Conservation (phyloP, 2,329 filamentous ascomycete species). For the Trichocomaceae sp. region DNA sequence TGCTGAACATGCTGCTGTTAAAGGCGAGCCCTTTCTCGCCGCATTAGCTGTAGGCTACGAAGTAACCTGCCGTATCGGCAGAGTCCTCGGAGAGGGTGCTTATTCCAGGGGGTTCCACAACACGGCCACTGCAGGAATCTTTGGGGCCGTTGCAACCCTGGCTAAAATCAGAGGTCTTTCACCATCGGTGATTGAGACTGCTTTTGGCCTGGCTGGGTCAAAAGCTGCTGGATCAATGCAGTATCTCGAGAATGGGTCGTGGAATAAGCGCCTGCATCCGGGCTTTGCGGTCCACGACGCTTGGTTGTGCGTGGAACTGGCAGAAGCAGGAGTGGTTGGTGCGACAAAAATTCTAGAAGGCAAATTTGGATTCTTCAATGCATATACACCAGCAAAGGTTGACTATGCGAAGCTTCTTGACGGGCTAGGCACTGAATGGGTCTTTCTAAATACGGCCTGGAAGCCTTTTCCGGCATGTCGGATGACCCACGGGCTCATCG, state of each 20-base stretch:
- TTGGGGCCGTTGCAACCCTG: conserved; percentile 30
- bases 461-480: conserved; percentile 1
- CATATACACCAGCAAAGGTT: not conserved
- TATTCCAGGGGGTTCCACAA: conserved; percentile 35
- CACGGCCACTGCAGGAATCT: conserved; percentile 32
- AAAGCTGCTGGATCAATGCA: conserved; percentile 36
- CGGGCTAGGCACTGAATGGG: not conserved
- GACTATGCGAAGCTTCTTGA: not conserved
- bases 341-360: not conserved
- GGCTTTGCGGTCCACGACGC: conserved; percentile 36
- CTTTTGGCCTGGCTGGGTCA: conserved; percentile 32
- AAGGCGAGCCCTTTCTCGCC: conserved; percentile 23
- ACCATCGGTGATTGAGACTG: conserved; percentile 22
- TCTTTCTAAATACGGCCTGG: not conserved
- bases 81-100: conserved; percentile 29
- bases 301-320: conserved; percentile 29
- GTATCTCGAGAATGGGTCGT: conserved; percentile 33
- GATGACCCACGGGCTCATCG: not conserved
- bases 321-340: conserved; percentile 27
- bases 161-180: conserved; percentile 23
- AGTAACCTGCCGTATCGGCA: conserved; percentile 23
- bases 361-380: not conserved
- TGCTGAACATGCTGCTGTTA: conserved; percentile 22
- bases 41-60: conserved; percentile 32
- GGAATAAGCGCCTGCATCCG: conserved; percentile 35